Percentiles rank a stretch among this genome's conserved stretches.
Conservation (phyloP, 805 yeast genomes). For the Starmerella kuoi region DNA sequence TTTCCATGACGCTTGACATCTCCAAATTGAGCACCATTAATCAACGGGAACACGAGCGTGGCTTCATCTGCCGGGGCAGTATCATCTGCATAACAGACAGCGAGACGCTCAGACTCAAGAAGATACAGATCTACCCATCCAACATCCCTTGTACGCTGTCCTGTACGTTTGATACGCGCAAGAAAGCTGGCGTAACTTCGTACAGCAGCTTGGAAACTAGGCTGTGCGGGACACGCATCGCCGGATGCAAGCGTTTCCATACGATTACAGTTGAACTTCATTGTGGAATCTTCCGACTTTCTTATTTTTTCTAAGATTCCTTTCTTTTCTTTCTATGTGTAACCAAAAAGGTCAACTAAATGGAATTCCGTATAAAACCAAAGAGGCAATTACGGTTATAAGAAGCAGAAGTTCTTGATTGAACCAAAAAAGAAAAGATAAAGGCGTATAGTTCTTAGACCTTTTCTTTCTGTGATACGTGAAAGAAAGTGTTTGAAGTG, state of each 20-base stretch:
- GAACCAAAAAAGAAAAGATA: no score
- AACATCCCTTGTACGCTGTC: conserved; percentile 6
- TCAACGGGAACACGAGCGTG: conserved; percentile 14
- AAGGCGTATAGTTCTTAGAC: no score
- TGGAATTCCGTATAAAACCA: no score
- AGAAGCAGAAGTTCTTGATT: no score
- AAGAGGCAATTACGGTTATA: no score
- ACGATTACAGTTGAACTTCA: conserved; percentile 13
- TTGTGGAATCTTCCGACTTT: background rate
- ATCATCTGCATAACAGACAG: conserved; percentile 13
- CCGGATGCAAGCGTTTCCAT: conserved; percentile 14
- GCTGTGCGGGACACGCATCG: background rate
- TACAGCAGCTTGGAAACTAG: conserved; percentile 7
- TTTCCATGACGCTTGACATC: conserved; percentile 20
- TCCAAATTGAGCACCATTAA: conserved; percentile 15
- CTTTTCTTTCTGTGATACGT: no score
- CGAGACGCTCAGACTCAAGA: conserved; percentile 15
- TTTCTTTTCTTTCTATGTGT: no score
- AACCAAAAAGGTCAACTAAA: no score
- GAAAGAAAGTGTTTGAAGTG: no score
- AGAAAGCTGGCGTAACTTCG: conserved; percentile 8
- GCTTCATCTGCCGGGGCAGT: background rate
- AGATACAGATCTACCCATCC: conserved; percentile 16
- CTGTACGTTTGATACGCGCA: conserved; percentile 17
- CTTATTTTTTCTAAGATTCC: no score